These are phyloP conservation scores for Coemansia sp. DNA, from an alignment of 192 early-diverging fungal species.

Conservation along the genomic window DNA sequence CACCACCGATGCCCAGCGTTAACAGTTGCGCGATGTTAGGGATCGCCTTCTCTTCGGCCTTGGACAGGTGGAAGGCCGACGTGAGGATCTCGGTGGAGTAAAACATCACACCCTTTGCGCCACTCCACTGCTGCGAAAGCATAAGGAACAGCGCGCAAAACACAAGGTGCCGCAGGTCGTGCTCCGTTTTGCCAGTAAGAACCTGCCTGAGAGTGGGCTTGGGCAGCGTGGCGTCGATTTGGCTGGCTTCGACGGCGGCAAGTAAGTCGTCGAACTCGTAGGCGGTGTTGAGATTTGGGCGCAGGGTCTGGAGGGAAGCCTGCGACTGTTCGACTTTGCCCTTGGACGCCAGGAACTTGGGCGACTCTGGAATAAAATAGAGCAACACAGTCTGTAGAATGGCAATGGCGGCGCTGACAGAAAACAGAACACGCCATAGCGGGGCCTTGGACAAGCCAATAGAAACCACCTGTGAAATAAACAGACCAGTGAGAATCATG, in stretches of 20 bases:
- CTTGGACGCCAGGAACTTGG: conserved; percentile 64
- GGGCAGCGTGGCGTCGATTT: conserved; percentile 20
- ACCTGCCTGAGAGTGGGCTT: conserved; percentile 45
- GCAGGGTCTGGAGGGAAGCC: conserved; percentile 56
- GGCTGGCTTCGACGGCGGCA: conserved; percentile 25
- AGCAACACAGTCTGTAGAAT: conserved; percentile 67
- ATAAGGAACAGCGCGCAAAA: conserved; percentile 68
- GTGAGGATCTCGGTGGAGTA: conserved; percentile 78
- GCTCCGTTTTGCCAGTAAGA: conserved; percentile 38
- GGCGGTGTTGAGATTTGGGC: conserved; percentile 51
- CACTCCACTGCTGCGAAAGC: conserved; percentile 82
- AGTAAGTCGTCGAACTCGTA: conserved; percentile 64
- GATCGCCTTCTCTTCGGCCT: conserved; percentile 34
- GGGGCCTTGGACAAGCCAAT: conserved; percentile 60
- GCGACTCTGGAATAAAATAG: conserved; percentile 75
- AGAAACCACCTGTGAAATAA: conserved; percentile 69
- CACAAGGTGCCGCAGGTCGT: conserved; percentile 63
- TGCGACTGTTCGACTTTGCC: conserved; percentile 58
- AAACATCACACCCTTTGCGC: conserved; percentile 87
- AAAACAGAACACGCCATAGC: conserved; percentile 74
- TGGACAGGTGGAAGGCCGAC: conserved; percentile 51
- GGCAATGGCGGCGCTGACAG: conserved; percentile 58
- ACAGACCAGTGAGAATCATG: conserved; percentile 77
- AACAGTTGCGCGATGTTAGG: conserved; percentile 67
- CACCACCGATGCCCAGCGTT: conserved; percentile 74